These are phyloP conservation scores for Arthrobotrys pseudoclavata DNA, from an alignment of 2,329 filamentous ascomycete genomes.

Conservation along the genomic window DNA sequence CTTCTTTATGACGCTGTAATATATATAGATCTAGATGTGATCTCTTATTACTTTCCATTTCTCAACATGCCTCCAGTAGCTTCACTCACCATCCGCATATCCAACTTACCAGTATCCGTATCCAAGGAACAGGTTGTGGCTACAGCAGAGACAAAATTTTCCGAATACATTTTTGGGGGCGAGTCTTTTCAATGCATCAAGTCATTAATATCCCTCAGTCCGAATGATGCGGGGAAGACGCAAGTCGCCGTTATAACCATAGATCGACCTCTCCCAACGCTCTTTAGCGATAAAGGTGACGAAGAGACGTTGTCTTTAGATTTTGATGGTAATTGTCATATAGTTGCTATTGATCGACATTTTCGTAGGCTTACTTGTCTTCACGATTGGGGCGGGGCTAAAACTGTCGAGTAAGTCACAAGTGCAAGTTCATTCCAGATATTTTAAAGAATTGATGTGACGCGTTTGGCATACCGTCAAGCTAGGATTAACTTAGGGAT, in stretches of 20 bases:
- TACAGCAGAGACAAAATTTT: neutral
- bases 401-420: neutral
- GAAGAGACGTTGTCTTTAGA: neutral
- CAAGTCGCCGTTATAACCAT: neutral
- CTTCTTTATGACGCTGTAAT: too few relatives aligned
- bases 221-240: neutral
- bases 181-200: neutral
- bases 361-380: conserved; percentile 4
- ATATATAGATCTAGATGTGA: too few relatives aligned
- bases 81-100: neutral
- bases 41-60: too few relatives aligned
- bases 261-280: neutral
- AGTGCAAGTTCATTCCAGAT: too few relatives aligned
- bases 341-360: neutral
- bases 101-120: neutral
- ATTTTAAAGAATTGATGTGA: too few relatives aligned
- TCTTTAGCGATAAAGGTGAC: neutral
- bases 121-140: neutral
- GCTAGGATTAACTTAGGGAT: too few relatives aligned
- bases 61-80: neutral
- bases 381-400: neutral
- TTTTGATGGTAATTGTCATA: neutral
- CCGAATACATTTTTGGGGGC: neutral
- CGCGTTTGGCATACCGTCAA: too few relatives aligned
- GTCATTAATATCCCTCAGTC: neutral